These are phyloP conservation scores for Aspergillus awamori DNA, from an alignment of 2,329 filamentous ascomycete genomes.

Conservation along the genomic window DNA sequence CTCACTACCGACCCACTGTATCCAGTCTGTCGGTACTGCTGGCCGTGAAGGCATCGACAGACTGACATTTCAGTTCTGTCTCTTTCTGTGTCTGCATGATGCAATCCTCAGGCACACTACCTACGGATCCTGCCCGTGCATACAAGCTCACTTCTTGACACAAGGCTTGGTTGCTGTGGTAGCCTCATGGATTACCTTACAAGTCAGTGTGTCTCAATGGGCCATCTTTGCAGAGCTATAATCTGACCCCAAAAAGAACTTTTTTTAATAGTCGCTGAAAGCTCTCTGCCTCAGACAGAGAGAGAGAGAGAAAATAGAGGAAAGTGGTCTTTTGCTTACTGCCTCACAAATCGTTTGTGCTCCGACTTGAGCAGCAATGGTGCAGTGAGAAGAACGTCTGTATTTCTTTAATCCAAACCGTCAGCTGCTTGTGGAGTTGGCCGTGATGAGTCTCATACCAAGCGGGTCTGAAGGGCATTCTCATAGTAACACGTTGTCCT, in stretches of 20 bases:
- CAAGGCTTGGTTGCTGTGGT: neutral
- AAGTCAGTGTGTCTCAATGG: neutral
- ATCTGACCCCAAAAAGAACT: too few species aligned
- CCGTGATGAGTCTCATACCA: neutral
- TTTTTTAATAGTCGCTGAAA: neutral
- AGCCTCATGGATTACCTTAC: neutral
- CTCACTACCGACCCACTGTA: neutral
- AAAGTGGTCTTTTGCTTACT: neutral
- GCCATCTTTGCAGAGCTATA: neutral
- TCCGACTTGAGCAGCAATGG: too few species aligned
- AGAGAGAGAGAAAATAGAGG: neutral
- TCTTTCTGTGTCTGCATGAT: neutral
- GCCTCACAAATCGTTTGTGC: neutral
- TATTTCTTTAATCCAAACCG: neutral
- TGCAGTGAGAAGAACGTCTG: too few species aligned
- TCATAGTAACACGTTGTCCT: neutral
- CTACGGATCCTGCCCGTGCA: neutral
- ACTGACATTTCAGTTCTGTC: neutral
- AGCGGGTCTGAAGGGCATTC: neutral
- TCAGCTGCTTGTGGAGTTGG: neutral
- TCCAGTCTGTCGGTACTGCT: slow-evolving; percentile 2
- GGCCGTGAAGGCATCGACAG: slow-evolving; percentile 3
- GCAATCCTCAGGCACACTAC: neutral
- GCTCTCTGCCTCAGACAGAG: neutral
- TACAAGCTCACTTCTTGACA: neutral